Evolutionary conservation across 805 yeast genomes (phyloP), one percentile per base, ranked within the genome.

Genomic region (Cephaloascus fragrans): DNA sequence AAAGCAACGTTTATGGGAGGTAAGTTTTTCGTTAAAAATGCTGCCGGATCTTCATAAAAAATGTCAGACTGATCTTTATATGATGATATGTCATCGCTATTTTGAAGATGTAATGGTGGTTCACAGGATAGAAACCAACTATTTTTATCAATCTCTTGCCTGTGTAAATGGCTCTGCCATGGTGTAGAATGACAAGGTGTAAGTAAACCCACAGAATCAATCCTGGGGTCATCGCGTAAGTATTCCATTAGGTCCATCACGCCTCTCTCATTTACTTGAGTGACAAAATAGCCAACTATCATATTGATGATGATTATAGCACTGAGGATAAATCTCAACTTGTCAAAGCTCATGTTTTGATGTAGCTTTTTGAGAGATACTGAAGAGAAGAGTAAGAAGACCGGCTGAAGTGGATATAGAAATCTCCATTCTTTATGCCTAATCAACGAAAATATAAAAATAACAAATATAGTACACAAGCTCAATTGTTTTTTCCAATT

Each of bases 111-210:
- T 16, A 78, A 54, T 1, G 98, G 97, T 0, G 99, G 99, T 41
- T 87, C 94, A 57, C 99, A 93, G 0, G 95, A 77, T 32, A 93
- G 62, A 39, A 81, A 80, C 95, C 96, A 84, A 10, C 73, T 70
- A 1, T 54, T 47, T 15, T 42, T 26, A 2, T 49, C 48, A 15
- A 62, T 54, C 19, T 66, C 70, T 8, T 63, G 55, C 18, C 83
- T 61, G 51, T 89, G 95, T 32, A 93, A 59, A 53, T 83, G 78
- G 19, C 93, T 75, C 52, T 87, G 96, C 79, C 93, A 84, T 2
- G 98, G 99, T 0, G 97, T 90, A 0, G 97, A 89, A 57, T 93
- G 99, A 51, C 99, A 93, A 0, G 99, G 98, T 53, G 89, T 87
- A 14, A 93, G 57, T 48, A 93, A 85, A 0, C 96, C 95, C 20